Percentiles rank a stretch among this genome's conserved stretches.
These are phyloP conservation scores for Ceratobasidium sp. DNA, from an alignment of 1,284 basidiomycete genomes.

Conservation along the genomic window DNA sequence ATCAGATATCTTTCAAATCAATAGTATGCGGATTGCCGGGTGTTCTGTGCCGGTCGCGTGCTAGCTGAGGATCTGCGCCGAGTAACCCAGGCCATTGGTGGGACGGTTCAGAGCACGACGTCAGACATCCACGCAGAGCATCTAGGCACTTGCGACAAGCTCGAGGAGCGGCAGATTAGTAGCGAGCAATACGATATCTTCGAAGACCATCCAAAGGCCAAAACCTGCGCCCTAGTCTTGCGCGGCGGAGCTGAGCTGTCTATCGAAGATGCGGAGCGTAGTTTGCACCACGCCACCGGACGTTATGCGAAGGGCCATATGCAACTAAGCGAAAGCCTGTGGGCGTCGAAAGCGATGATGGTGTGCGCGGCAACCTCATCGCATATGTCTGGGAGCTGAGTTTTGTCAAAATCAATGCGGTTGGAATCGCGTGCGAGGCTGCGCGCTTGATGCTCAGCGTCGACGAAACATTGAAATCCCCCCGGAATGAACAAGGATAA, in stretches of 20 bases:
- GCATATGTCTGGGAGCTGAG: constrained; percentile 99
- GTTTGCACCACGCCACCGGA: constrained; percentile 95
- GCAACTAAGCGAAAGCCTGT: constrained; percentile 66
- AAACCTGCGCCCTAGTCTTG: constrained; percentile 96
- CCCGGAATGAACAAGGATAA: constrained; percentile 89
- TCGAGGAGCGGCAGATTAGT: constrained; percentile 97
- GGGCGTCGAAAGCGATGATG: constrained; percentile 90
- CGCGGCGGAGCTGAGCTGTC: constrained; percentile 99
- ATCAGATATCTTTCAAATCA: constrained; percentile 99
- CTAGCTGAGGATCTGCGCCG: constrained; percentile 91
- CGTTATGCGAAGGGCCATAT: constrained; percentile 32
- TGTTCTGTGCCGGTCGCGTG: constrained; percentile 99
- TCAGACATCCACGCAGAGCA: constrained; percentile 93
- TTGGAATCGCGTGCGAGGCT: constrained; percentile 95
- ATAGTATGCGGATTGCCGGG: constrained; percentile 99
- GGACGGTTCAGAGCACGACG: constrained; percentile 94
- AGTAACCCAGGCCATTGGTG: constrained; percentile 96
- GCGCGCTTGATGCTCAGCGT: constrained; percentile 95
- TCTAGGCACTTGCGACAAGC: constrained; percentile 90
- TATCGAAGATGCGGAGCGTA: constrained; percentile 98
- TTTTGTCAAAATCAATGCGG: constrained; percentile 95
- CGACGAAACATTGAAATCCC: constrained; percentile 95
- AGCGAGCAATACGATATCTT: constrained; percentile 98
- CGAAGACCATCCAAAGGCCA: constrained; percentile 93
- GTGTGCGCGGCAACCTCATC: constrained; percentile 95